A percentile compares a stretch with the other conserved stretches of the same genome.
These are phyloP conservation scores for Phytophthora uliginosa DNA, from an alignment of 352 stramenopile genomes.

Conservation along the genomic window DNA sequence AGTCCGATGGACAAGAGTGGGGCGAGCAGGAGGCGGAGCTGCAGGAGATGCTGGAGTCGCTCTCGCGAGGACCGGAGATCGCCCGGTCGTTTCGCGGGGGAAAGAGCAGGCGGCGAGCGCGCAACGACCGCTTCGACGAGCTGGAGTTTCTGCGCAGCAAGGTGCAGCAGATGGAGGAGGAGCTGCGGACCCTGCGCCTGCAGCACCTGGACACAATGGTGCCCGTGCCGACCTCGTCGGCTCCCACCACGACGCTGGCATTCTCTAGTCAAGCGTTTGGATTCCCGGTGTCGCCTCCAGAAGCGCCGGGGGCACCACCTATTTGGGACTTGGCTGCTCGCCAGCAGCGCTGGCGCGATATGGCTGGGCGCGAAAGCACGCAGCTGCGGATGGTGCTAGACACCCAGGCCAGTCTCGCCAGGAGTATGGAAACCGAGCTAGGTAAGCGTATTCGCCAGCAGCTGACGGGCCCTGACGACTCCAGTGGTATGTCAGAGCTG, in stretches of 20 bases:
- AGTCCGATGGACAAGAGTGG: constrained; percentile 15
- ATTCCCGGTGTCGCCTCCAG: constrained; percentile 9
- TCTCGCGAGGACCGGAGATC: constrained; percentile 4
- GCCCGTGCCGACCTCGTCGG: constrained; percentile 18
- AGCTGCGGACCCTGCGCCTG: constrained; percentile 25
- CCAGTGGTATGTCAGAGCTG: neutral
- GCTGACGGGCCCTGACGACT: constrained; percentile 4
- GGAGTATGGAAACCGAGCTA: constrained; percentile 37
- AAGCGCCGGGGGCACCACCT: constrained; percentile 15
- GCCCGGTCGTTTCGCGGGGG: constrained; percentile 6
- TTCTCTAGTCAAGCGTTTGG: constrained; percentile 34
- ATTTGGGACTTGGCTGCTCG: constrained; percentile 34
- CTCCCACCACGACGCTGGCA: constrained; percentile 16
- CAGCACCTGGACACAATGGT: constrained; percentile 24
- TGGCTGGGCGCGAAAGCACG: constrained; percentile 37
- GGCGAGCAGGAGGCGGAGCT: constrained; percentile 13
- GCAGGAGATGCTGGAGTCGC: constrained; percentile 34
- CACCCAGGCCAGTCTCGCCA: constrained; percentile 40
- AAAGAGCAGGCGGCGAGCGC: constrained; percentile 29
- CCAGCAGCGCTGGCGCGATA: constrained; percentile 35
- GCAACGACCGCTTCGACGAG: constrained; percentile 41
- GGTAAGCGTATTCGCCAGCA: constrained; percentile 29
- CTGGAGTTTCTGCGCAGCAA: constrained; percentile 45
- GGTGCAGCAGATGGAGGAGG: constrained; percentile 46
- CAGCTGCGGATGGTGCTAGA: constrained; percentile 41